Evolutionary conservation across 306 rosid genomes (phyloP), one percentile per base, ranked within the genome.

Genomic region (Cucurbita argyrosperma): DNA sequence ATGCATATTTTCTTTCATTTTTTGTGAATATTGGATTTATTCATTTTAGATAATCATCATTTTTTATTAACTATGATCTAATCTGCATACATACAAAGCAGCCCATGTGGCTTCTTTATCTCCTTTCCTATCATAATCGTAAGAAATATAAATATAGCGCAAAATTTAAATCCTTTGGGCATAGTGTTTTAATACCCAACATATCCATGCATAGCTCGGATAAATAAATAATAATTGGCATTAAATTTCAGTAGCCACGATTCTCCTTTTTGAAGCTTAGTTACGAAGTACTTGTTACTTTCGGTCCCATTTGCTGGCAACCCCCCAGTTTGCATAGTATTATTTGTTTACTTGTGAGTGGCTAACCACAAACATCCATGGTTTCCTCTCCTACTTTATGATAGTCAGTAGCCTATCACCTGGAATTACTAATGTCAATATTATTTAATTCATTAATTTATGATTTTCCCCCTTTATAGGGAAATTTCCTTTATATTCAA

Each of bases 251-350:
- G 51, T 40, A 64, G 51, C 51, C 70, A 64, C 8, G 50, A 66
- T 66, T 66, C 54, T 21, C 72, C 43, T 65, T 7, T 18, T 43
- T 66, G 54, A 67, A 46, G 51, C 72, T 46, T 67, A 67, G 39
- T 67, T 67, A 12, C n/a, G 19, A 67, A 67, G 72, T 67, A 19
- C 6, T 45, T 67, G 46, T 12, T 43, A 67, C 55, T 67, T 67
- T 67, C 18, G 35, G 39, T 11, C 40, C 54, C 55, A 67, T 45
- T 67, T 67, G 72, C 72, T 67, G 55, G 72, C 72, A 45, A 67
- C 72, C 39, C 72, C 54, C 43, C 54, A 10, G 19, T 66, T 45
- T 66, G 18, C 30, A 66, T 30, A 12, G 0, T 21, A 19, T 45
- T 19, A 47, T 66, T 43, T 66, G 54, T 45, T 66, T 40, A n/a